These are phyloP conservation scores for Colletotrichum liaoningense DNA, from an alignment of 2,329 filamentous ascomycete genomes.

Conservation along the genomic window DNA sequence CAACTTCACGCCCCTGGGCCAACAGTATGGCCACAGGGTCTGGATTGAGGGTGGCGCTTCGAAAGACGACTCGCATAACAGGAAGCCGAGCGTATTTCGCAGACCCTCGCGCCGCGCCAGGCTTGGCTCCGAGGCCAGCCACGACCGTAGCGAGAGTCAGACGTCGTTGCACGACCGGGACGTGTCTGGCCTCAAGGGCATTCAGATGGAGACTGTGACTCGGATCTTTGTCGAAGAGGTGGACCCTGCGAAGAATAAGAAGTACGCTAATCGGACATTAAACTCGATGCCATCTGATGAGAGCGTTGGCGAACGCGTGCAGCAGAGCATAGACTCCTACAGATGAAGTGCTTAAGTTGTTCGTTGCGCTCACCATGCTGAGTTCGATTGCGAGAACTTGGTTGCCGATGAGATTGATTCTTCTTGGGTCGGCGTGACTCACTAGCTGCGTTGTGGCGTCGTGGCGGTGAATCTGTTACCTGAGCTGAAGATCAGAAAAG, in stretches of 20 bases:
- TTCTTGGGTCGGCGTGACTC: neutral
- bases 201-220: slow-evolving; percentile 58
- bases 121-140: neutral
- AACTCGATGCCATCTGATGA: slow-evolving; percentile 2
- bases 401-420: neutral
- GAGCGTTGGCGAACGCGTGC: slow-evolving; percentile 7
- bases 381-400: neutral
- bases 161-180: slow-evolving; percentile 9
- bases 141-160: slow-evolving; percentile 21
- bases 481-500: neutral
- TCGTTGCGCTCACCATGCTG: neutral
- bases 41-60: slow-evolving; percentile 2
- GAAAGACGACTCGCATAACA: neutral
- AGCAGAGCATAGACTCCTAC: slow-evolving; percentile 14
- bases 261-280: neutral
- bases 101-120: neutral
- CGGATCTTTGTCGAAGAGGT: slow-evolving; percentile 55
- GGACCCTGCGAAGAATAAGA: slow-evolving; percentile 37
- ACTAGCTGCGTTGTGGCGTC: neutral
- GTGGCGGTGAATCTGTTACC: neutral
- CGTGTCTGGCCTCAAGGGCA: slow-evolving; percentile 39
- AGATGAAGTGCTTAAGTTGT: neutral
- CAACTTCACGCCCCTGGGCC: slow-evolving; percentile 1
- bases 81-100: neutral
- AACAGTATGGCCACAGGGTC: slow-evolving; percentile 22